Conservation (phyloP, 306 rosid species). For the Canavalia ensiformis region DNA sequence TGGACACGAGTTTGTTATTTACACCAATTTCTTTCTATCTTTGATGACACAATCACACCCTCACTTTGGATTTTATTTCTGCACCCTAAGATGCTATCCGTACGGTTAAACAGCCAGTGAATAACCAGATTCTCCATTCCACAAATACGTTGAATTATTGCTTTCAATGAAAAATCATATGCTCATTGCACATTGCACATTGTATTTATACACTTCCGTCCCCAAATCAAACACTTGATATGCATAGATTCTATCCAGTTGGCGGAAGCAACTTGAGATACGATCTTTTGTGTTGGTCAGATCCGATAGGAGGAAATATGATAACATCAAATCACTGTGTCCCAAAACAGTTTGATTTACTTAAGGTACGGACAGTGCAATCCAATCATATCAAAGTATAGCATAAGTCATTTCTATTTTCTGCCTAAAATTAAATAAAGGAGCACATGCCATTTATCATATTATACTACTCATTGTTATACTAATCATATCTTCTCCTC, state of each 20-base stretch:
- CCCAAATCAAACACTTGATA: conserved; percentile 21
- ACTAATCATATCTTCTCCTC: background rate
- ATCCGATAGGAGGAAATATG: background rate
- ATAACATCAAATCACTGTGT: conserved; percentile 42
- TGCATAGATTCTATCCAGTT: conserved; percentile 33
- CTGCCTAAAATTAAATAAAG: background rate
- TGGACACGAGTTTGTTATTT: conserved; percentile 47
- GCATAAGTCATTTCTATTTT: conserved; percentile 11
- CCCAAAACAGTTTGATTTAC: conserved; percentile 40
- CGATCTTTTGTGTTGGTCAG: background rate
- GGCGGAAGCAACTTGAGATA: conserved; percentile 25
- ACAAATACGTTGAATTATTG: background rate
- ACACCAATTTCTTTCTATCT: background rate
- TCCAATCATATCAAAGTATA: conserved; percentile 32
- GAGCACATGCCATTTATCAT: conserved; percentile 26
- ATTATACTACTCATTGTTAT: background rate
- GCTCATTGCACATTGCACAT: background rate
- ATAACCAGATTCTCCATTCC: background rate
- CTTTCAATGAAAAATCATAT: background rate
- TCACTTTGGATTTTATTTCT: conserved; percentile 42
- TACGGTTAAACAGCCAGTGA: conserved; percentile 20
- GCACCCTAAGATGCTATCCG: conserved; percentile 33
- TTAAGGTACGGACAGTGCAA: conserved; percentile 23
- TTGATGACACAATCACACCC: conserved; percentile 49
- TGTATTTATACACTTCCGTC: conserved; percentile 11